Percentiles rank a stretch among this genome's conserved stretches.
phyloP scores from a whole-genome alignment of 805 yeast genomes.

The Schizosaccharomyces octosporus region DNA sequence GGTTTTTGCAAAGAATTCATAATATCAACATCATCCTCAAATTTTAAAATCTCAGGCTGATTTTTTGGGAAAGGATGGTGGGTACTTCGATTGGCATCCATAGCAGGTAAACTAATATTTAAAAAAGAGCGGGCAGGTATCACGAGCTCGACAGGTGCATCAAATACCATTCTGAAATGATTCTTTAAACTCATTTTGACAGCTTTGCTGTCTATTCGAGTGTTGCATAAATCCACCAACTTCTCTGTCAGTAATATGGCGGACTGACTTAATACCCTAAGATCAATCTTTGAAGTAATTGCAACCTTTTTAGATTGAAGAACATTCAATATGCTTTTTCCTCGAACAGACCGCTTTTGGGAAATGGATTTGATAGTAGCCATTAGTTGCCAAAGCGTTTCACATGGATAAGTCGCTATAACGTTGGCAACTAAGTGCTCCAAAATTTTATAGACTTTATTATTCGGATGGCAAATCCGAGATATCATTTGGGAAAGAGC shows the following conservation, averaged over 20 bases:
- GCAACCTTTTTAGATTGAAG: not conserved
- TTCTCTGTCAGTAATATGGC: constrained; percentile 6
- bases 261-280: constrained; percentile 4
- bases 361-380: constrained; percentile 41
- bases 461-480: constrained; percentile 41
- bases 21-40: constrained; percentile 45
- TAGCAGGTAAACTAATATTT: constrained; percentile 3
- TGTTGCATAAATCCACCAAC: constrained; percentile 6
- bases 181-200: not conserved
- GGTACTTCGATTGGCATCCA: constrained; percentile 2
- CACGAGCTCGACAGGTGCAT: not conserved
- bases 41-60: constrained; percentile 17
- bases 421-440: constrained; percentile 32
- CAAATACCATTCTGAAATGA: not conserved
- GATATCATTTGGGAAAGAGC: constrained; percentile 72
- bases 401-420: constrained; percentile 45
- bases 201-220: not conserved
- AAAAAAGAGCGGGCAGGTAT: not conserved
- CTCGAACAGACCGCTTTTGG: constrained; percentile 22
- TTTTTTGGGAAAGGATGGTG: constrained; percentile 5
- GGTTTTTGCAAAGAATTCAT: constrained; percentile 75
- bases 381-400: constrained; percentile 63
- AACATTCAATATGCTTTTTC: constrained; percentile 18
- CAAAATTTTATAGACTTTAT: constrained; percentile 29
- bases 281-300: not conserved